A percentile compares a stretch with the other conserved stretches of the same genome.
Evolutionary conservation across 768 basidiomycete species (phyloP).

Genomic region (Austroboletus festivus): DNA sequence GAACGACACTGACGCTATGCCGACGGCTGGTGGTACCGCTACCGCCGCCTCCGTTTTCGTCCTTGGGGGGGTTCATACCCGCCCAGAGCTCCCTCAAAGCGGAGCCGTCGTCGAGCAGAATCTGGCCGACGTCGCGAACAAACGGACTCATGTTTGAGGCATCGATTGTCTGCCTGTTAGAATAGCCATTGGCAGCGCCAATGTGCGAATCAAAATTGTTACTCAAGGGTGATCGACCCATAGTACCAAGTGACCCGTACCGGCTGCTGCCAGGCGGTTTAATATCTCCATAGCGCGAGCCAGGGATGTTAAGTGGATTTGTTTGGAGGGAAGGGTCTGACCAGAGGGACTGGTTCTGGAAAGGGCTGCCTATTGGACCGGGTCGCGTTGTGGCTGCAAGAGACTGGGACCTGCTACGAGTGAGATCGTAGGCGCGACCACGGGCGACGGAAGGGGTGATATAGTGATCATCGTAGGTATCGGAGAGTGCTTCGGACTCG

Average conservation of each 20-base stretch:
- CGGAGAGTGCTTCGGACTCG: constrained; percentile 62
- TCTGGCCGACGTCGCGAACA: constrained; percentile 78
- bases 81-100: constrained; percentile 75
- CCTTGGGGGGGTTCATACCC: constrained; percentile 59
- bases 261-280: constrained; percentile 61
- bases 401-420: constrained; percentile 74
- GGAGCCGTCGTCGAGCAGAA: constrained; percentile 69
- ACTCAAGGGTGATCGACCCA: constrained; percentile 55
- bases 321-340: constrained; percentile 49
- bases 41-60: constrained; percentile 59
- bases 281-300: constrained; percentile 55
- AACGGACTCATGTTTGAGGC: constrained; percentile 83
- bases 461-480: constrained; percentile 59
- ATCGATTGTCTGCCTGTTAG: constrained; percentile 44
- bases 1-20: constrained; percentile 82
- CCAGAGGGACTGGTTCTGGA: constrained; percentile 46
- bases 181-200: constrained; percentile 46
- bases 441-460: constrained; percentile 43
- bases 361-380: constrained; percentile 49
- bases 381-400: constrained; percentile 59
- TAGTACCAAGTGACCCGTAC: constrained; percentile 58
- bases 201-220: constrained; percentile 47
- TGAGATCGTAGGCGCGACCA: constrained; percentile 64
- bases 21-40: constrained; percentile 82
- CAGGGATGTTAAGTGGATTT: constrained; percentile 56